phyloP scores from a whole-genome alignment of 768 basidiomycete species.

The Collybiopsis luxurians region DNA sequence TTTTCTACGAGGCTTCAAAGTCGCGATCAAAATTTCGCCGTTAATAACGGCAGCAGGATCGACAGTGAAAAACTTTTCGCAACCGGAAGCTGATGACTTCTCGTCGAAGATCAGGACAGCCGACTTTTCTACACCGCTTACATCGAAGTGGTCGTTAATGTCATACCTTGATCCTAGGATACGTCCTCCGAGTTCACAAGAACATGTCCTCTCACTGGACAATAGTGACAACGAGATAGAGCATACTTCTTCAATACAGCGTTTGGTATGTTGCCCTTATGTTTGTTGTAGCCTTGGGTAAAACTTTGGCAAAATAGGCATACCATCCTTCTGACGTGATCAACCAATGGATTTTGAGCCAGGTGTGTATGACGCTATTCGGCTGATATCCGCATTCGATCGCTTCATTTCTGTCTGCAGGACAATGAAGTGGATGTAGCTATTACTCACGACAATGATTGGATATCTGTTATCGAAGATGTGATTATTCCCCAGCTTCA shows the following conservation, averaged over 20 bases:
- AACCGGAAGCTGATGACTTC: neutral
- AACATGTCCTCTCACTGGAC: neutral
- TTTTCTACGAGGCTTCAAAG: neutral
- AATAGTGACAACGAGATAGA: no score
- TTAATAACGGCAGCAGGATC: neutral
- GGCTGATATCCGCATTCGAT: neutral
- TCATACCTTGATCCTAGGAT: neutral
- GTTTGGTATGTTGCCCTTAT: no score
- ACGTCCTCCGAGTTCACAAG: neutral
- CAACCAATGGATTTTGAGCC: neutral
- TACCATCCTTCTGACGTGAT: constrained; percentile 1
- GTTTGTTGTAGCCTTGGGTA: no score
- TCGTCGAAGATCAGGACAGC: neutral
- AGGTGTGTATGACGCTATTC: neutral
- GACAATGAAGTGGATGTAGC: neutral
- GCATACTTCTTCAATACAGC: no score
- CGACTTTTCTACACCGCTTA: neutral
- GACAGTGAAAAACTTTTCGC: neutral
- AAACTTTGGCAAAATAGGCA: neutral
- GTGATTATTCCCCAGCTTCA: no score
- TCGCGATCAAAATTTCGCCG: neutral
- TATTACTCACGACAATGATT: neutral
- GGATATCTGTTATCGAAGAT: neutral
- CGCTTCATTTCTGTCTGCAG: neutral
- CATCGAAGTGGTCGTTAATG: neutral